These are phyloP conservation scores for Cadophora luteo-olivacea DNA, from an alignment of 2,329 filamentous ascomycete species.

Conservation along the genomic window DNA sequence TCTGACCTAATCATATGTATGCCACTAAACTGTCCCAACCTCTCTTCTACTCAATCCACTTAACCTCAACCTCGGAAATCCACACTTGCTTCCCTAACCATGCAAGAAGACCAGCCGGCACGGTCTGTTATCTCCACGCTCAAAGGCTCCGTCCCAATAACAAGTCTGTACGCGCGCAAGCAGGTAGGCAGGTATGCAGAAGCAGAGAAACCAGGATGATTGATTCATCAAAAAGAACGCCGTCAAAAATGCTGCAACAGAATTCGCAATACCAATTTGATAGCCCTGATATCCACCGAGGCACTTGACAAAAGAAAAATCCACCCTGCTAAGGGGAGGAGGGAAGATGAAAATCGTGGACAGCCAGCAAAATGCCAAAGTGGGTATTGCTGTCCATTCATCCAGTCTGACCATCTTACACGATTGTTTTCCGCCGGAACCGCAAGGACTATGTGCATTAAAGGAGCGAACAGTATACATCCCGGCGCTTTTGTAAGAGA, in stretches of 20 bases:
- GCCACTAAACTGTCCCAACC: neutral
- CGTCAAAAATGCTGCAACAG: slow-evolving; percentile 11
- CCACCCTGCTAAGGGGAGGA: no score
- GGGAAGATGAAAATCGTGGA: neutral
- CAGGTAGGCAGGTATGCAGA: neutral
- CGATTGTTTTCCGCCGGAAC: neutral
- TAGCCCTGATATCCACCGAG: neutral
- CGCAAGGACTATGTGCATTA: slow-evolving; percentile 21
- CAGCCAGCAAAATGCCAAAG: slow-evolving; percentile 11
- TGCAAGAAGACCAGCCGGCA: slow-evolving; percentile 6
- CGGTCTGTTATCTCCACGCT: neutral
- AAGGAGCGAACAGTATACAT: slow-evolving; percentile 7
- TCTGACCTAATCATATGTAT: slow-evolving; percentile 6
- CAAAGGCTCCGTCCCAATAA: neutral
- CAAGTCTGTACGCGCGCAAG: slow-evolving; percentile 1
- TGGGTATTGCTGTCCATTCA: slow-evolving; percentile 23
- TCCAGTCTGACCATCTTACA: slow-evolving; percentile 4
- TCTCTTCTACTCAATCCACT: neutral
- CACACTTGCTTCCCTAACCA: neutral
- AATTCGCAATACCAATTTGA: slow-evolving; percentile 13
- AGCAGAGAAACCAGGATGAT: neutral
- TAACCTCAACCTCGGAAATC: neutral
- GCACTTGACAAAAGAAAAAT: neutral
- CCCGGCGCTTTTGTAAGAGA: slow-evolving; percentile 10
- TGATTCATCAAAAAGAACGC: neutral